These are phyloP conservation scores for Heimioporus sp. DNA, from an alignment of 768 basidiomycete species.

Conservation along the genomic window DNA sequence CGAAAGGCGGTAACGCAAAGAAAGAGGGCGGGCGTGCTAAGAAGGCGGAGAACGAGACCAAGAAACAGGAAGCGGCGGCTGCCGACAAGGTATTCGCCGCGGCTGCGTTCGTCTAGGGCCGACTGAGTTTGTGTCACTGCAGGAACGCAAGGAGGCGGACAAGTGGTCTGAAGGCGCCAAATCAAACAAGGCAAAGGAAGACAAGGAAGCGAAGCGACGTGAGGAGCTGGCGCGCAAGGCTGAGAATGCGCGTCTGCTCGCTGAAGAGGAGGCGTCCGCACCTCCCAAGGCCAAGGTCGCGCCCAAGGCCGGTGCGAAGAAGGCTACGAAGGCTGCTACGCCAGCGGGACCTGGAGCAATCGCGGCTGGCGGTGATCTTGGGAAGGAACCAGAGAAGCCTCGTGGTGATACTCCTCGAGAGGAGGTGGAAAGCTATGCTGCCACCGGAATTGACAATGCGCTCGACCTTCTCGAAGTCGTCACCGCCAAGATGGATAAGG, in stretches of 20 bases:
- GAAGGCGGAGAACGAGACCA: slow-evolving; percentile 88
- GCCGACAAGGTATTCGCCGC: slow-evolving; percentile 51
- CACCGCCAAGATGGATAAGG: slow-evolving; percentile 91
- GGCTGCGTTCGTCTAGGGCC: neutral
- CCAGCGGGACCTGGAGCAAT: slow-evolving; percentile 86
- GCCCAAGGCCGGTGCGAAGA: slow-evolving; percentile 64
- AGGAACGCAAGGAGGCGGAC: slow-evolving; percentile 73
- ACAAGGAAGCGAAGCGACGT: slow-evolving; percentile 76
- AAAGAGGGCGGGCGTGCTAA: slow-evolving; percentile 88
- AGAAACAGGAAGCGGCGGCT: slow-evolving; percentile 64
- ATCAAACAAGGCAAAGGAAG: slow-evolving; percentile 62
- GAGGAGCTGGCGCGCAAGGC: slow-evolving; percentile 85
- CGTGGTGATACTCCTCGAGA: slow-evolving; percentile 29
- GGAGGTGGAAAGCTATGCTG: slow-evolving; percentile 67
- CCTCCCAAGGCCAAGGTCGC: slow-evolving; percentile 60
- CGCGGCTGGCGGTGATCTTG: slow-evolving; percentile 64
- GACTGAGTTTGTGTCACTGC: slow-evolving; percentile 4
- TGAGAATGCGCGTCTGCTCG: slow-evolving; percentile 79
- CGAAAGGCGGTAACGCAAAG: slow-evolving; percentile 88
- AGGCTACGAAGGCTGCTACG: slow-evolving; percentile 45
- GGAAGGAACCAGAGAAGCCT: slow-evolving; percentile 19
- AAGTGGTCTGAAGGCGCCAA: slow-evolving; percentile 71
- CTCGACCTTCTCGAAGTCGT: slow-evolving; percentile 87
- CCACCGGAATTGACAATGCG: slow-evolving; percentile 89
- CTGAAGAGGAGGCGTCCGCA: slow-evolving; percentile 76